These are phyloP conservation scores for Carex scoparia DNA, from an alignment of 176 grass and related monocot species.

Conservation along the genomic window DNA sequence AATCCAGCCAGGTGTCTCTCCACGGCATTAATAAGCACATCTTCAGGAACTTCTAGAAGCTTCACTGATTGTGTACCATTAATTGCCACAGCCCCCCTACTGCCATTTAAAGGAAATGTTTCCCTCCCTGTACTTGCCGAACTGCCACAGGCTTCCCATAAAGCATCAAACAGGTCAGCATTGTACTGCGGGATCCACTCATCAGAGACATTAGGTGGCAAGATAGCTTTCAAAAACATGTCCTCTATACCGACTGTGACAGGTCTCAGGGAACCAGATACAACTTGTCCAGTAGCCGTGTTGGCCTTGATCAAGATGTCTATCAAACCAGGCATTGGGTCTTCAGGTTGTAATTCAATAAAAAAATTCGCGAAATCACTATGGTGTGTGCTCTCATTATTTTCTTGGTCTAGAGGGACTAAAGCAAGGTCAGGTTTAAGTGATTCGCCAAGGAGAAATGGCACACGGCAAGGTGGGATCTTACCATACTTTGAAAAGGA, in stretches of 20 bases:
- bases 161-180: slow-evolving; percentile 65
- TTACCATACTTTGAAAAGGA: slow-evolving; percentile 67
- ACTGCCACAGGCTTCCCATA: slow-evolving; percentile 83
- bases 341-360: slow-evolving; percentile 75
- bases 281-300: slow-evolving; percentile 57
- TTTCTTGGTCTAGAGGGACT: slow-evolving; percentile 37
- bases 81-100: slow-evolving; percentile 67
- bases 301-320: slow-evolving; percentile 67
- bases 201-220: slow-evolving; percentile 45
- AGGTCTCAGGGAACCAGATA: slow-evolving; percentile 61
- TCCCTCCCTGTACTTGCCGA: slow-evolving; percentile 65
- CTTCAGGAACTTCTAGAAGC: slow-evolving; percentile 66
- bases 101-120: slow-evolving; percentile 64
- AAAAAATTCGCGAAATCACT: slow-evolving; percentile 38
- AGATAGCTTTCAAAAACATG: slow-evolving; percentile 64
- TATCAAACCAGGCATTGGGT: slow-evolving; percentile 80
- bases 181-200: slow-evolving; percentile 38
- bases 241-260: slow-evolving; percentile 86
- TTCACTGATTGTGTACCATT: slow-evolving; percentile 79
- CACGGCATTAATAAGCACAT: slow-evolving; percentile 63
- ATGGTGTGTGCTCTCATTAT: slow-evolving; percentile 28
- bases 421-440: slow-evolving; percentile 47
- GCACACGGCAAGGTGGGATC: slow-evolving; percentile 65
- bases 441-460: slow-evolving; percentile 78
- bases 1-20: slow-evolving; percentile 70